These are phyloP conservation scores for Betula pendula DNA, from an alignment of 306 rosid species.

Conservation along the genomic window DNA sequence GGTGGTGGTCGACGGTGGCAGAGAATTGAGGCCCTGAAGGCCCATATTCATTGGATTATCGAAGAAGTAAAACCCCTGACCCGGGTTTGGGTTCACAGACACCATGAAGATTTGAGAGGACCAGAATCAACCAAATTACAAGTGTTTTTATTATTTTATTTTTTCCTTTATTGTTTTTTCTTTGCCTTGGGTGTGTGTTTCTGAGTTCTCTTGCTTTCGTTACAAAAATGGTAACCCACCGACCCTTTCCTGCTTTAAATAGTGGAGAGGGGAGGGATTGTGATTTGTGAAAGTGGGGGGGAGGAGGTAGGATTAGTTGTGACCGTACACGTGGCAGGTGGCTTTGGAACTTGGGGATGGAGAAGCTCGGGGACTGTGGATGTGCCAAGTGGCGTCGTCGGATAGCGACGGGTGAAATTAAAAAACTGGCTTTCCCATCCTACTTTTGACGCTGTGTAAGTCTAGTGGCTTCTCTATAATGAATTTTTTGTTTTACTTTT, in stretches of 20 bases:
- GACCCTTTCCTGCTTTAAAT: neutral
- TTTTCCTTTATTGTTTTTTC: neutral
- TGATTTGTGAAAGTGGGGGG: neutral
- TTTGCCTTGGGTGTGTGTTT: neutral
- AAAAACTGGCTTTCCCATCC: neutral
- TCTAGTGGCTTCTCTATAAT: no score
- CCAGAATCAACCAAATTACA: neutral
- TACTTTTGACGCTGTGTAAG: no score
- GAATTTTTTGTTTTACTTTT: no score
- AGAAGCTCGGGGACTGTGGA: no score
- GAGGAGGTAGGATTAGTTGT: neutral
- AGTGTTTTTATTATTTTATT: no score
- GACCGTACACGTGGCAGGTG: neutral
- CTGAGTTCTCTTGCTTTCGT: neutral
- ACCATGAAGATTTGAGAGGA: slow-evolving; percentile 41
- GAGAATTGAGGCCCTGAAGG: slow-evolving; percentile 44
- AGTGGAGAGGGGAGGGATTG: neutral
- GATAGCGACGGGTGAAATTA: neutral
- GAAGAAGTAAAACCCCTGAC: slow-evolving; percentile 60
- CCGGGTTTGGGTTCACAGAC: slow-evolving; percentile 64
- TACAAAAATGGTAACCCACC: neutral
- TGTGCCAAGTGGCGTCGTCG: neutral
- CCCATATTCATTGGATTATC: slow-evolving; percentile 54
- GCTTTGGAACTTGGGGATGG: neutral
- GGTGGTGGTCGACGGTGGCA: slow-evolving; percentile 35